Base-by-base conservation (phyloP, 805 yeast genomes). In the Ogataea salicorniae region DNA sequence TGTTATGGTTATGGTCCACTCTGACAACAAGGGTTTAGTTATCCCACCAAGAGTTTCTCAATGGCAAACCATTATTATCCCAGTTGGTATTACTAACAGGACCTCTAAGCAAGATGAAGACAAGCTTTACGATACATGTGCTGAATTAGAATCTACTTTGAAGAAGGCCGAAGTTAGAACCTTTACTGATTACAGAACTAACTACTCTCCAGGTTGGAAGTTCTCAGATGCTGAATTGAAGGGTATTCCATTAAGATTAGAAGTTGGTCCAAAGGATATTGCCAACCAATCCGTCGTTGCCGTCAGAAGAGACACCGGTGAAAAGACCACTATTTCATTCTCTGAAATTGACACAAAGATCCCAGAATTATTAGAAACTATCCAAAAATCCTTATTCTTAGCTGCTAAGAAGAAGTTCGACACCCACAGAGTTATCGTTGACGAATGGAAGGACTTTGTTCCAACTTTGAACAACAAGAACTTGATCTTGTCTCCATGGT, bases 1-100 rank as follows among this genome's bases (percentile, higher is more conserved):
- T 78, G 99, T 95, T 58, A 94, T 94, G 98, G 90, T 89, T 50
- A 94, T 94, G 99, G 81, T 90, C 50, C 99, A 94, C 69, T 90
- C 97, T 35, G 99, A 94, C 71, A 91, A 95, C 79, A 92, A 90
- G 76, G 99, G 99, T 69, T 77, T 94, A 60, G 98, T 94, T 42
- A 77, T 95, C 59, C 99, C 99, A 53, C 99, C 99, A 62, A 80
- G 96, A 64, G 97, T 92, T 29, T 87, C 99, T 16, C 94, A 87
- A 72, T 75, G 72, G 65, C 99, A 94, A 76, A 90, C 83, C 53
- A 95, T 90, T 45, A 84, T 94, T 46, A 82, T 94, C 53, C 98
- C 99, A 54, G 95, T 90, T 54, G 99, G 99, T 57, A 74, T 94
- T 61, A 92, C 97, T 41, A 81, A 84, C 57, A 89, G 89, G 77